Conservation (phyloP, 2,329 filamentous ascomycete genomes). For the Chaetomium globosum region DNA sequence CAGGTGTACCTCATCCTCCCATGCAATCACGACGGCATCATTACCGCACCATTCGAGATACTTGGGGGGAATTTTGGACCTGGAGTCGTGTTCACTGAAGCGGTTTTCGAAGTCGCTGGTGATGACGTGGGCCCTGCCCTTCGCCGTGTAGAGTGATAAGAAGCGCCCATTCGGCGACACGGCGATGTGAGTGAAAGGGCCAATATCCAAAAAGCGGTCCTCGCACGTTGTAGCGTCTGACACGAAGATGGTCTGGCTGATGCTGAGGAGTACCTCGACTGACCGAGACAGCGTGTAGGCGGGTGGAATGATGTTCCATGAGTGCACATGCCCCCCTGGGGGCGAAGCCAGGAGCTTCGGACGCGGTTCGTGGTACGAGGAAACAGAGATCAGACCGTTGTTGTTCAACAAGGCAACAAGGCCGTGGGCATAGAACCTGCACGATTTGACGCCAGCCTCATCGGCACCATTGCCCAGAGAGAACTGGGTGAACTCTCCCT, state of each 20-base stretch:
- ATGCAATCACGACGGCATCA: conserved; percentile 88
- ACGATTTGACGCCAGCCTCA: conserved; percentile 82
- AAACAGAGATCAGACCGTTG: conserved; percentile 83
- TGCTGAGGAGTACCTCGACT: conserved; percentile 87
- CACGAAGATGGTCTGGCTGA: conserved; percentile 80
- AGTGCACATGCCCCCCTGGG: conserved; percentile 77
- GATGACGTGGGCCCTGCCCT: conserved; percentile 87
- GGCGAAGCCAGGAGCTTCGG: conserved; percentile 78
- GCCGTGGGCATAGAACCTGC: conserved; percentile 85
- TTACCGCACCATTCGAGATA: conserved; percentile 96
- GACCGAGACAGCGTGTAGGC: conserved; percentile 86
- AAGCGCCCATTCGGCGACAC: conserved; percentile 91
- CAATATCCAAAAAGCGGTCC: conserved; percentile 86
- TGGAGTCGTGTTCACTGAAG: conserved; percentile 87
- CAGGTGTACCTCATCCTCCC: conserved; percentile 96
- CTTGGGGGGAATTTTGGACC: conserved; percentile 79
- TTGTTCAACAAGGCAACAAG: conserved; percentile 90
- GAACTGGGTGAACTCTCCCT: conserved; percentile 93
- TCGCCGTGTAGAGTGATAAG: conserved; percentile 81
- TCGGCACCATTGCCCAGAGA: conserved; percentile 88
- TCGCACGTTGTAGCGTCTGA: conserved; percentile 88
- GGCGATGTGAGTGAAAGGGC: conserved; percentile 86
- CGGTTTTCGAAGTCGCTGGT: conserved; percentile 93
- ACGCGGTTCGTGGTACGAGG: conserved; percentile 85
- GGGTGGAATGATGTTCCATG: conserved; percentile 88